Evolutionary conservation across 179 eudicot genomes (phyloP).

Genomic region (Dionaea muscipula): DNA sequence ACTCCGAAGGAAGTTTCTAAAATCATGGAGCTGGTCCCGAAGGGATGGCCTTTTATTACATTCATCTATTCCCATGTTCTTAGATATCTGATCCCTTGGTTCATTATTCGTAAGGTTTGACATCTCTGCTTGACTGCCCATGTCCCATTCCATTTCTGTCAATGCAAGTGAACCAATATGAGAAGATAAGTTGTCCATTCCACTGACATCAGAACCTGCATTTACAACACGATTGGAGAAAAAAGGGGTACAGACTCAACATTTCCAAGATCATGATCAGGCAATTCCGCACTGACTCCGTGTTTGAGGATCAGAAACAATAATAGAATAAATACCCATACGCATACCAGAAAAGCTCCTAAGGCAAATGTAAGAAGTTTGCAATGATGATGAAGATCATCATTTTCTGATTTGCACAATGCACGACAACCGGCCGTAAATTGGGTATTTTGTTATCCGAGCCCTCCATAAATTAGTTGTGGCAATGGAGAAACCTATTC

Average conservation of each 20-base stretch:
- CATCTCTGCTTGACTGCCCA: constrained; percentile 37
- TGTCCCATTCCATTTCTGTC: constrained; percentile 73
- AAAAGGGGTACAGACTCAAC: constrained; percentile 15
- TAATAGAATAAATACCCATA: too few relatives aligned
- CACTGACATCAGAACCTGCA: constrained; percentile 63
- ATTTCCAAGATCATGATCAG: constrained; percentile 8
- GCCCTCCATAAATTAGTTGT: background rate
- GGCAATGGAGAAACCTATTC: background rate
- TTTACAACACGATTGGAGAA: constrained; percentile 25
- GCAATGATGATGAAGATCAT: too few relatives aligned
- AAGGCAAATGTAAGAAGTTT: too few relatives aligned
- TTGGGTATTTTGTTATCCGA: background rate
- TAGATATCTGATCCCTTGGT: constrained; percentile 22
- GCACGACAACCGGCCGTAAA: background rate
- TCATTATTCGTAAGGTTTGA: constrained; percentile 27
- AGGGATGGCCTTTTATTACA: constrained; percentile 23
- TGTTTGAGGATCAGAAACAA: too few relatives aligned
- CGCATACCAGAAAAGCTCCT: too few relatives aligned
- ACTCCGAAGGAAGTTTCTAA: constrained; percentile 47
- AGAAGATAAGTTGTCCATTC: constrained; percentile 48
- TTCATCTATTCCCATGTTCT: constrained; percentile 28
- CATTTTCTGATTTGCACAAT: too few relatives aligned
- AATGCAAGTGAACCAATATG: constrained; percentile 79
- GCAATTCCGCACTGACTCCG: background rate
- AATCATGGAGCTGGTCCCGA: constrained; percentile 53